Base-by-base conservation (phyloP, 495 filamentous ascomycete genomes). In the Sphaerosporella brunnea region DNA sequence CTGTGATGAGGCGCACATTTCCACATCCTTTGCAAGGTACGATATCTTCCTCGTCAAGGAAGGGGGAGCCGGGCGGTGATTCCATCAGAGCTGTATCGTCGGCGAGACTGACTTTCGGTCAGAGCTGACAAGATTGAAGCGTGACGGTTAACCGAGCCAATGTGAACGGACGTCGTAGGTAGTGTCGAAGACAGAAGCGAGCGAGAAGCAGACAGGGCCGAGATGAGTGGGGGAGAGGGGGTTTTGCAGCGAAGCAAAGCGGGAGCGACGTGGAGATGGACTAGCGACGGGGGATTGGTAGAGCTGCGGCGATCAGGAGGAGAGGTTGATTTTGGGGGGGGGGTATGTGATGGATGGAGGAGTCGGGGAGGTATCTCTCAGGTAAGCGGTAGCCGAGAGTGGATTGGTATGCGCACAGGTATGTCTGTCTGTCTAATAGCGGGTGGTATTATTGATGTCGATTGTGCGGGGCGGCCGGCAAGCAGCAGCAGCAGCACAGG, bases 11-110 rank as follows among this genome's bases (percentile, higher is more conserved):
- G 51, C 69, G 53, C 73, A 93, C 87, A 73, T 94, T 84, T 65
- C 88, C 88, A 68, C 90, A 97, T 35, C 88, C 90, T 73, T 95
- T 95, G 71, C 90, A 97, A 34, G 86, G 85, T 60, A 80, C 93
- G 23, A 74, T 71, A 47, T 80, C 70, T 64, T 97, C 90, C 48
- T 94, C 88, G 49, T 94, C 86, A 9, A 50, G 49, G 71, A 87
- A 74, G 36, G 79, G 78, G 62, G 75, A 81, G 50, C 92, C 86
- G 49, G 84, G 72, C 60, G 35, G 32, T 15, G 25, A 36, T 7
- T 46, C 28, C 43, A 46, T 46, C 3, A 23, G 26, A 46, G 30
- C 13, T 32, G 13, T 32, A 32, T n/a, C n/a, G n/a, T n/a, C n/a
- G n/a, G n/a, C n/a, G n/a, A n/a, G n/a, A n/a, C n/a, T n/a, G n/a